phyloP scores from a whole-genome alignment of 2,329 filamentous ascomycete species.

The Aspergillus calidoustus region DNA sequence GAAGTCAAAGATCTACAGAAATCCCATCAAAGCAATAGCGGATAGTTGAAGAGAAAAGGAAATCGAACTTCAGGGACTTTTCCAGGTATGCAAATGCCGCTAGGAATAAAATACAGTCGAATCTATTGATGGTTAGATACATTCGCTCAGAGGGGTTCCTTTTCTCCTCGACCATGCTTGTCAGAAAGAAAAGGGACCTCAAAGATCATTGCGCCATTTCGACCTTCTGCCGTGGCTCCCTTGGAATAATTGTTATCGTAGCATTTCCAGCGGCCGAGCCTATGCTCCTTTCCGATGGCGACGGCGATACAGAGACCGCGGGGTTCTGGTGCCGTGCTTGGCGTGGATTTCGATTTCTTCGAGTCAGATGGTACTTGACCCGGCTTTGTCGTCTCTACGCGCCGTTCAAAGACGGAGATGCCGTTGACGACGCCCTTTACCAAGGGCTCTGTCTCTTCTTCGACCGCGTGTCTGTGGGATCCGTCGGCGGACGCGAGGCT shows the following conservation, averaged over 20 bases:
- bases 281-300: constrained; percentile 85
- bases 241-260: constrained; percentile 44
- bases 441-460: constrained; percentile 36
- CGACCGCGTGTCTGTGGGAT: constrained; percentile 21
- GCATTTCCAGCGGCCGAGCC: constrained; percentile 78
- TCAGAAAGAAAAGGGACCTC: constrained; percentile 65
- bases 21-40: too few relatives aligned
- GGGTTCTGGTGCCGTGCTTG: constrained; percentile 30
- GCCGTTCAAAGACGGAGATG: constrained; percentile 83
- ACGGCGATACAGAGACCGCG: constrained; percentile 78
- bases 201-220: constrained; percentile 86
- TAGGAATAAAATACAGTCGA: constrained; percentile 19
- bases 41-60: background rate
- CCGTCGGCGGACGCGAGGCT: constrained; percentile 34
- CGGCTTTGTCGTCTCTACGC: constrained; percentile 45
- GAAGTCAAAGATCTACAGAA: too few relatives aligned
- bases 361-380: constrained; percentile 28
- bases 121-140: constrained; percentile 16
- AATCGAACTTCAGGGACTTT: constrained; percentile 13
- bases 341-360: constrained; percentile 26
- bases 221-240: constrained; percentile 53
- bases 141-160: constrained; percentile 9
- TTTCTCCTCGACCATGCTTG: constrained; percentile 9
- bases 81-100: constrained; percentile 21
- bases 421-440: constrained; percentile 85